These are phyloP conservation scores for Eucalyptus albens DNA, from an alignment of 345 rosid species.

Conservation along the genomic window DNA sequence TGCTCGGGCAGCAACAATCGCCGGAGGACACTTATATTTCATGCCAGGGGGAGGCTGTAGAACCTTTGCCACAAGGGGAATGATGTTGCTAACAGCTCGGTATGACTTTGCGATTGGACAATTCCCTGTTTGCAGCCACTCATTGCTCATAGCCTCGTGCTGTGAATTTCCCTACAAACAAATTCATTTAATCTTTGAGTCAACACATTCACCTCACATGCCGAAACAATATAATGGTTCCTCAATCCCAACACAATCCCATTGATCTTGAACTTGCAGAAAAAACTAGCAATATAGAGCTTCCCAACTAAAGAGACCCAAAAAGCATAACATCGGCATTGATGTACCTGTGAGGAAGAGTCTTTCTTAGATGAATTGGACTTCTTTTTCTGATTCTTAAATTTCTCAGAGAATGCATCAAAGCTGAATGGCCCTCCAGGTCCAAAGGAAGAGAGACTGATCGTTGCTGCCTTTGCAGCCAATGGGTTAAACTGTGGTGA, in stretches of 20 bases:
- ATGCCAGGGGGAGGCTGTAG: conserved; percentile 76
- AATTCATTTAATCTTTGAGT: not conserved
- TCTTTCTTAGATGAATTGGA: conserved; percentile 53
- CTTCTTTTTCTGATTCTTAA: conserved; percentile 40
- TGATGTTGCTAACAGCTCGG: conserved; percentile 61
- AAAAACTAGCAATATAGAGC: not conserved
- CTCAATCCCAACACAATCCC: not conserved
- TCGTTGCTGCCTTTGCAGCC: conserved; percentile 92
- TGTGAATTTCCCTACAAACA: conserved; percentile 45
- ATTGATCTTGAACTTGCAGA: not conserved
- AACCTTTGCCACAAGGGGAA: conserved; percentile 83
- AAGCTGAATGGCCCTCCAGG: conserved; percentile 76
- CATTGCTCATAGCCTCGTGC: conserved; percentile 71
- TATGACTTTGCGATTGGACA: conserved; percentile 95
- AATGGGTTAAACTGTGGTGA: conserved; percentile 68
- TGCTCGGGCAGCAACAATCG: conserved; percentile 79
- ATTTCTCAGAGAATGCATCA: conserved; percentile 60
- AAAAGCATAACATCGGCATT: not conserved
- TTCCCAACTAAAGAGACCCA: not conserved
- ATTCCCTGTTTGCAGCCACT: conserved; percentile 80
- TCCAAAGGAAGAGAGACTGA: conserved; percentile 93
- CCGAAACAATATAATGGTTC: not conserved
- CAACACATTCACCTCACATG: not conserved
- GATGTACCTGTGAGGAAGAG: conserved; percentile 55
- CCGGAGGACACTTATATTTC: conserved; percentile 64